Base-by-base conservation (phyloP, 305 asterid species). In the Fraxinus sp. region DNA sequence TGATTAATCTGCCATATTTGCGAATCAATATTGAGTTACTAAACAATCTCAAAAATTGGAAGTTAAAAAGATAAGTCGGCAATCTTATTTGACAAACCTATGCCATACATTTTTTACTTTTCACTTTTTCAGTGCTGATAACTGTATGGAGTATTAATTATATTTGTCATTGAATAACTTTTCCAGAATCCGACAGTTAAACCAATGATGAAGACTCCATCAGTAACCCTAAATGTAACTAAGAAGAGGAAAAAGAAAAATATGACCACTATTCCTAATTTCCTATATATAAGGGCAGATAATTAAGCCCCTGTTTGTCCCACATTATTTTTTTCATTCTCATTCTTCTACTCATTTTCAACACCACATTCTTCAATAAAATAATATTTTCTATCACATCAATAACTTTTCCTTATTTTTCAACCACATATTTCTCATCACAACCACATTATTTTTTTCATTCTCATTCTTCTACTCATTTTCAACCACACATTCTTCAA, bases 1-100 rank as follows among this genome's bases (percentile, higher is more conserved):
- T 94, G 98, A 86, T 90, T 89, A 84, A 93, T 91, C 98, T 94
- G 94, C 89, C 85, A 74, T 37, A 77, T 74, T 76, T 66, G 71
- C 33, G 24, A 86, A 78, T 18, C 49, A 62, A 76, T 14, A 74
- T 37, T 35, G 83, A 68, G 83, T 75, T 78, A 76, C 44, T 10
- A 77, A 81, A 59, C 52, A 80, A 24, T 46, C 18, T 55, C 35
- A 72, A 41, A 57, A 83, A 79, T 30, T 68, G 30, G 33, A 11
- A 64, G 36, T n/a, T 16, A 35, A 46, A 82, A 44, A n/a, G 20
- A 24, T 76, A 83, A 46, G 32, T 32, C 7, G 13, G 37, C 62
- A 82, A 49, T 8, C 55, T 37, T 26, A 49, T 76, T 37, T 70
- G 64, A 26, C 75, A 75, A 74, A 16, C 30, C 16, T 18, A 39